Conservation (phyloP, 179 eudicot genomes). For the Silene noctiflora region DNA sequence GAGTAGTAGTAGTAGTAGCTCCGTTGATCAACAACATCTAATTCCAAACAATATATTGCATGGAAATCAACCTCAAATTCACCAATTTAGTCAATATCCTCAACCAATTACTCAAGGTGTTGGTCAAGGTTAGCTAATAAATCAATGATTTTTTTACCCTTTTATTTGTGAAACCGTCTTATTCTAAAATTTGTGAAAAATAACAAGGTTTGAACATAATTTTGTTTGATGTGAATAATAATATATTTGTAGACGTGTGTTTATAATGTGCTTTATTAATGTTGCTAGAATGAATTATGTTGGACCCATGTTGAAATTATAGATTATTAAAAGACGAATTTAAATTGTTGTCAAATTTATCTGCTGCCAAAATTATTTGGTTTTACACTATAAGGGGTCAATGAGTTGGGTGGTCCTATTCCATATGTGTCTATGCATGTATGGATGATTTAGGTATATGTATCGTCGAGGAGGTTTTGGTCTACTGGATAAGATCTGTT, state of each 20-base stretch:
- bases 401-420: neutral
- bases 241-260: neutral
- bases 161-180: no score
- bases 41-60: conserved; percentile 1
- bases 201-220: neutral
- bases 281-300: neutral
- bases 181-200: neutral
- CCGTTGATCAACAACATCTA: neutral
- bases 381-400: neutral
- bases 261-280: conserved; percentile 20
- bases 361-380: conserved; percentile 5
- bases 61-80: conserved; percentile 20
- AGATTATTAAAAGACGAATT: neutral
- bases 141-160: no score
- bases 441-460: no score
- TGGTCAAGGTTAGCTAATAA: conserved; percentile 24
- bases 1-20: conserved; percentile 25
- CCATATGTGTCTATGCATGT: neutral
- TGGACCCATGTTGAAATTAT: neutral
- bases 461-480: no score
- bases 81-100: conserved; percentile 8
- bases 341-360: neutral
- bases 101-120: conserved; percentile 11
- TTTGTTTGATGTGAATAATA: neutral
- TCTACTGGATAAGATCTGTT: no score